These are phyloP conservation scores for Pyrus communis DNA, from an alignment of 306 rosid species.

Conservation along the genomic window DNA sequence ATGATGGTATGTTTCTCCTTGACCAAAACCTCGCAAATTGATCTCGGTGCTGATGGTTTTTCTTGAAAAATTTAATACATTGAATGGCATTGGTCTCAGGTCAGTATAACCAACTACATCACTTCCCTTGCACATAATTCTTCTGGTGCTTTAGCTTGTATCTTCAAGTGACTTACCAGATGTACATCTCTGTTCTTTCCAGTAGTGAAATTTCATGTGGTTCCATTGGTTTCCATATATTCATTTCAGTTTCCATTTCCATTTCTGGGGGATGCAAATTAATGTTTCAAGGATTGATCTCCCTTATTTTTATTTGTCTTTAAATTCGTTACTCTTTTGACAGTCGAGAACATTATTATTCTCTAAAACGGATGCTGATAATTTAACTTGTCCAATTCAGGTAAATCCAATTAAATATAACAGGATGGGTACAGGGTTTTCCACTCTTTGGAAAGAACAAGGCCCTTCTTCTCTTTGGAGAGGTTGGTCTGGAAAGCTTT, in stretches of 20 bases:
- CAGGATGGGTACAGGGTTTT: constrained; percentile 46
- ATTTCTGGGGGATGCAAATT: background rate
- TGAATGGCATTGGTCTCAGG: background rate
- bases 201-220: background rate
- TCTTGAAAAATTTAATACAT: background rate
- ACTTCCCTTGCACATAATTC: background rate
- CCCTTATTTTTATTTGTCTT: background rate
- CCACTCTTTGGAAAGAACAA: constrained; percentile 57
- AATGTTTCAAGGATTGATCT: background rate
- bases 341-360: background rate
- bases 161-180: background rate
- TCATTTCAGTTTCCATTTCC: background rate
- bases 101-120: background rate
- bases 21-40: too few species aligned
- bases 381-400: constrained; percentile 10
- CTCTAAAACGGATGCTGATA: background rate
- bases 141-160: background rate
- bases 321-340: background rate
- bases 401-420: constrained; percentile 56
- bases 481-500: constrained; percentile 71
- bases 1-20: background rate
- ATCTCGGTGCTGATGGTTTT: background rate
- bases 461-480: constrained; percentile 72
- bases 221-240: background rate
- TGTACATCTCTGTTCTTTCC: background rate